These are phyloP conservation scores for Heteromeles arbutifolia DNA, from an alignment of 306 rosid genomes.

Conservation along the genomic window DNA sequence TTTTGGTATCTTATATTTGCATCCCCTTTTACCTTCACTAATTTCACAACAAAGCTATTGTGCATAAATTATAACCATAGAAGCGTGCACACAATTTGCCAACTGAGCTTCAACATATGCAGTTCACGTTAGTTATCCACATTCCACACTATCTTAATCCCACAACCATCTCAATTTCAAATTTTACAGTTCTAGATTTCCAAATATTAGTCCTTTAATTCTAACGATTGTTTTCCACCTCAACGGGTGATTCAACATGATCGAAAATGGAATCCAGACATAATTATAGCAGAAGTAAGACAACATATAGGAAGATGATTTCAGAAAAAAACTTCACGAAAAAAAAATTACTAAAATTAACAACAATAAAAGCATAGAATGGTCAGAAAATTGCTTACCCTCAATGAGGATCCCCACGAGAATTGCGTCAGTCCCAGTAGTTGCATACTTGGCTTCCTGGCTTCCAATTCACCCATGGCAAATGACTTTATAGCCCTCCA, in stretches of 20 bases:
- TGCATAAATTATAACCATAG: neutral
- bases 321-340: neutral
- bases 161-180: neutral
- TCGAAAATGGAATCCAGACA: neutral
- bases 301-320: neutral
- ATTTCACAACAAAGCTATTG: neutral
- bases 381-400: constrained; percentile 28
- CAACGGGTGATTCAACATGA: neutral
- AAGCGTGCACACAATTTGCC: neutral
- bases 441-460: constrained; percentile 55
- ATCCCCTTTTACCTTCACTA: neutral
- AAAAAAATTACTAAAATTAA: neutral
- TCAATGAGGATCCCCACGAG: constrained; percentile 73
- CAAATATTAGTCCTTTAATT: neutral
- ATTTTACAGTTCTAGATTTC: neutral
- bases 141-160: neutral
- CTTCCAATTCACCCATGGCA: constrained; percentile 61
- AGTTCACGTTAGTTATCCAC: neutral
- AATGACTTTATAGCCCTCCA: constrained; percentile 67
- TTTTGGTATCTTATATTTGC: neutral
- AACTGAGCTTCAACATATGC: neutral
- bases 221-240: neutral
- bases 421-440: constrained; percentile 64
- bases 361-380: neutral
- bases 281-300: neutral